Evolutionary conservation across 805 yeast genomes (phyloP).

Genomic region (Pichia rugopelliculosa): DNA sequence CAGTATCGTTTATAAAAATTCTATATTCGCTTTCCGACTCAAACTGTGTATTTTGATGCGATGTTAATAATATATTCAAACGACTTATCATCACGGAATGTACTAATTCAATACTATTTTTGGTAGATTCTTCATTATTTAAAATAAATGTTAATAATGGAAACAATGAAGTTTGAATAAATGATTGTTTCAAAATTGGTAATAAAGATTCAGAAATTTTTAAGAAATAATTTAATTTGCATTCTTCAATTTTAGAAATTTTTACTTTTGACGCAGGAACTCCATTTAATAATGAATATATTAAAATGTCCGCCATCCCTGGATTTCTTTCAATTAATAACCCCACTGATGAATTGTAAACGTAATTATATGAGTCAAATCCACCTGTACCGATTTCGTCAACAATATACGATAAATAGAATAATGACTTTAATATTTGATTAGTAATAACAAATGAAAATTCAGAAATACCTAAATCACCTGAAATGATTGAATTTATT

Average conservation of each 20-base stretch:
- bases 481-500: slow-evolving; percentile 20
- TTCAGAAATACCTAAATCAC: slow-evolving; percentile 12
- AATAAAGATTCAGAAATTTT: slow-evolving; percentile 42
- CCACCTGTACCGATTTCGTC: slow-evolving; percentile 57
- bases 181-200: slow-evolving; percentile 26
- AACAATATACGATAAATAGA: slow-evolving; percentile 39
- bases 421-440: slow-evolving; percentile 31
- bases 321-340: slow-evolving; percentile 22
- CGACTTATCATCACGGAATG: slow-evolving; percentile 50
- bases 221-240: slow-evolving; percentile 39
- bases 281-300: slow-evolving; percentile 3
- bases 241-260: slow-evolving; percentile 26
- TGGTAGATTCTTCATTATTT: slow-evolving; percentile 1
- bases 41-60: neutral
- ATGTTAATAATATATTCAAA: slow-evolving; percentile 19
- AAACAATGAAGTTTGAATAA: slow-evolving; percentile 23
- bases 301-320: slow-evolving; percentile 21
- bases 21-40: neutral
- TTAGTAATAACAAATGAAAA: neutral
- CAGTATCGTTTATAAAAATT: neutral
- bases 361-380: slow-evolving; percentile 55
- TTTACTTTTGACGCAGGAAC: slow-evolving; percentile 21
- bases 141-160: slow-evolving; percentile 10
- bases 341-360: slow-evolving; percentile 33
- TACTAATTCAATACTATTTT: slow-evolving; percentile 45